Percentiles rank a stretch among this genome's conserved stretches.
phyloP scores from a whole-genome alignment of 2,329 filamentous ascomycete species.

The Monosporascus sp. region DNA sequence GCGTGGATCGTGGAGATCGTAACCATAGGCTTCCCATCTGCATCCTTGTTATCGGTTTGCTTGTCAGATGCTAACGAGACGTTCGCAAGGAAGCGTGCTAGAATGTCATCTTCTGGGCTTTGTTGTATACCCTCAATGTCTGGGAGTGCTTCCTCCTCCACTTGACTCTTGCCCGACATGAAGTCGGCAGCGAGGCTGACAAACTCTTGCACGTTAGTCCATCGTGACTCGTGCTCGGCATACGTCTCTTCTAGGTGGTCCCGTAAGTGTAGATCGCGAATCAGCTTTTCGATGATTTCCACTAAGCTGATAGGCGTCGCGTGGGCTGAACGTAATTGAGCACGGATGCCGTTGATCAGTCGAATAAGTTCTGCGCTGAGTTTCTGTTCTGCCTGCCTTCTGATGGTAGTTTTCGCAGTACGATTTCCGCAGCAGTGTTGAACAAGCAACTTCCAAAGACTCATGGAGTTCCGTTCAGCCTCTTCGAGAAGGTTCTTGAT shows the following conservation, averaged over 20 bases:
- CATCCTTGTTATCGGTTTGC: slow-evolving; percentile 56
- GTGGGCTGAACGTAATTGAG: slow-evolving; percentile 22
- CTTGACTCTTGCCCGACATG: slow-evolving; percentile 35
- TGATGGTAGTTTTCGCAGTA: slow-evolving; percentile 42
- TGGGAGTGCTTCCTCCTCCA: slow-evolving; percentile 54
- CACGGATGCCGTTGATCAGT: slow-evolving; percentile 34
- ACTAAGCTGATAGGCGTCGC: slow-evolving; percentile 35
- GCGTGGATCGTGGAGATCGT: slow-evolving; percentile 96
- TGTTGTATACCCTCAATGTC: slow-evolving; percentile 69
- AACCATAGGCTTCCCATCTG: slow-evolving; percentile 57
- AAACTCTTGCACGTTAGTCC: slow-evolving; percentile 90
- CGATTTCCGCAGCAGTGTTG: slow-evolving; percentile 48
- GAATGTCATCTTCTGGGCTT: slow-evolving; percentile 53
- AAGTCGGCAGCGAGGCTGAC: slow-evolving; percentile 73
- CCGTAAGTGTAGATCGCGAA: slow-evolving; percentile 65
- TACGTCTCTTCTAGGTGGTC: slow-evolving; percentile 69
- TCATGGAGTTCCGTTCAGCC: slow-evolving; percentile 62
- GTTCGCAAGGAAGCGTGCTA: slow-evolving; percentile 83
- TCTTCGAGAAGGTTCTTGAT: slow-evolving; percentile 70
- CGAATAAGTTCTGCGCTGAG: slow-evolving; percentile 45
- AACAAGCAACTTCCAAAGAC: slow-evolving; percentile 69
- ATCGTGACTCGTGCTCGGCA: slow-evolving; percentile 67
- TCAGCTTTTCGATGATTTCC: slow-evolving; percentile 45
- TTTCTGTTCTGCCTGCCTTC: slow-evolving; percentile 46
- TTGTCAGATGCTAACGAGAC: slow-evolving; percentile 79